phyloP scores from a whole-genome alignment of 345 rosid genomes.

The Pelargonium nanum region DNA sequence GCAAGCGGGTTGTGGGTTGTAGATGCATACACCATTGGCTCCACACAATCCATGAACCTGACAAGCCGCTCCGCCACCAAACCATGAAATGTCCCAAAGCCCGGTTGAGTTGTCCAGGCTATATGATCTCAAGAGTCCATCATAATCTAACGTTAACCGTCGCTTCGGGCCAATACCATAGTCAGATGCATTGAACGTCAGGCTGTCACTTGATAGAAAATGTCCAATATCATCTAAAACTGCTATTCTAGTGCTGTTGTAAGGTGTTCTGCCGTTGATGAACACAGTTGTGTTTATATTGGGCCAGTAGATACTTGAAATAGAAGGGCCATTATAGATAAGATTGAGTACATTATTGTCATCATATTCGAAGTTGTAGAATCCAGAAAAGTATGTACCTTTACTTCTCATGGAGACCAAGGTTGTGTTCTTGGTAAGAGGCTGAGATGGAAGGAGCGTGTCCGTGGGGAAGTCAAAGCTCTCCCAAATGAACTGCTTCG shows the following conservation, averaged over 20 bases:
- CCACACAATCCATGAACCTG: slow-evolving; percentile 27
- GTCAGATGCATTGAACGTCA: slow-evolving; percentile 15
- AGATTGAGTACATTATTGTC: slow-evolving; percentile 20
- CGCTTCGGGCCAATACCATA: slow-evolving; percentile 16
- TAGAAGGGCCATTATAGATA: slow-evolving; percentile 11
- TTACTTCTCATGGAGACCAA: slow-evolving; percentile 25
- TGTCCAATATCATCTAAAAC: slow-evolving; percentile 15
- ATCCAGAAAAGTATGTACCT: slow-evolving; percentile 20
- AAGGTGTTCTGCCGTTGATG: slow-evolving; percentile 1
- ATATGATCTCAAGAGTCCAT: slow-evolving; percentile 29
- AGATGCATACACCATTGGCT: slow-evolving; percentile 21
- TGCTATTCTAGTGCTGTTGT: slow-evolving; percentile 24
- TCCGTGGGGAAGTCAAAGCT: slow-evolving; percentile 31
- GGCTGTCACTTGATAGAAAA: slow-evolving; percentile 18
- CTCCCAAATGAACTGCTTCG: slow-evolving; percentile 17
- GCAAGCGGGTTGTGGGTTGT: slow-evolving; percentile 21
- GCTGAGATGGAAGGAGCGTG: slow-evolving; percentile 35
- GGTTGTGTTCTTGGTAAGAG: slow-evolving; percentile 8
- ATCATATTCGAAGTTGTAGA: slow-evolving; percentile 17
- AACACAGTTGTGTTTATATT: background rate
- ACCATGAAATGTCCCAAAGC: slow-evolving; percentile 24
- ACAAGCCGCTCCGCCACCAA: slow-evolving; percentile 7
- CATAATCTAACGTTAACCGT: slow-evolving; percentile 27
- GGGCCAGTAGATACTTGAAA: slow-evolving; percentile 27
- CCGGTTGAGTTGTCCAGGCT: slow-evolving; percentile 7